These are phyloP conservation scores for Ascochyta koolunga DNA, from an alignment of 2,329 filamentous ascomycete species.

Conservation along the genomic window DNA sequence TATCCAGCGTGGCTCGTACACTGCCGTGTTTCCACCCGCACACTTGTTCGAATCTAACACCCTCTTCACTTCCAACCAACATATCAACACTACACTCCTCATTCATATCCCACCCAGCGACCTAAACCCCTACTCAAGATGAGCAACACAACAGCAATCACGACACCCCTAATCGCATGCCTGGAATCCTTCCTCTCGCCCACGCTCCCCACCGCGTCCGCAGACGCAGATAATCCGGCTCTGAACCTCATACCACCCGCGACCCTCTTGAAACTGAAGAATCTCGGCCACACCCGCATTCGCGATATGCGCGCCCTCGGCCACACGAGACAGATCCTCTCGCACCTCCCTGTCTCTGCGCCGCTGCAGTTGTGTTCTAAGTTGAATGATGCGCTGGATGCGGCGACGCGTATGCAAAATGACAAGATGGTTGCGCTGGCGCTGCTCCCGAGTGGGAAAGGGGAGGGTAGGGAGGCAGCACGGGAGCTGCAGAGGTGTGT, in stretches of 20 bases:
- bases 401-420: slow-evolving; percentile 28
- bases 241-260: slow-evolving; percentile 25
- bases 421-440: slow-evolving; percentile 53
- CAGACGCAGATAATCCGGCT: slow-evolving; percentile 3
- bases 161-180: slow-evolving; percentile 30
- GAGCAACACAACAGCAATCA: slow-evolving; percentile 6
- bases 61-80: not conserved
- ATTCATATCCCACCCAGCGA: not conserved
- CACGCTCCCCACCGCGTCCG: slow-evolving; percentile 9
- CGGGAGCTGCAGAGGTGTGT: slow-evolving; percentile 51
- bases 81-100: not conserved
- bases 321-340: slow-evolving; percentile 34
- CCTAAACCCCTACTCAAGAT: slow-evolving; percentile 1
- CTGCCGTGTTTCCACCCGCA: no score
- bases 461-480: slow-evolving; percentile 42
- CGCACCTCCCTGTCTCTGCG: slow-evolving; percentile 31
- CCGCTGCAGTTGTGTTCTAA: slow-evolving; percentile 24
- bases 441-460: slow-evolving; percentile 39
- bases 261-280: slow-evolving; percentile 32
- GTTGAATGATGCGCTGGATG: slow-evolving; percentile 34
- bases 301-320: slow-evolving; percentile 32
- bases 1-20: no score
- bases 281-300: slow-evolving; percentile 27
- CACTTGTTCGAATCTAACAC: not conserved
- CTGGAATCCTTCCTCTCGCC: slow-evolving; percentile 35